Evolutionary conservation across 1,139 yeast genomes (phyloP), one percentile per base, ranked within the genome.

Genomic region (Kodamaea derodonti): DNA sequence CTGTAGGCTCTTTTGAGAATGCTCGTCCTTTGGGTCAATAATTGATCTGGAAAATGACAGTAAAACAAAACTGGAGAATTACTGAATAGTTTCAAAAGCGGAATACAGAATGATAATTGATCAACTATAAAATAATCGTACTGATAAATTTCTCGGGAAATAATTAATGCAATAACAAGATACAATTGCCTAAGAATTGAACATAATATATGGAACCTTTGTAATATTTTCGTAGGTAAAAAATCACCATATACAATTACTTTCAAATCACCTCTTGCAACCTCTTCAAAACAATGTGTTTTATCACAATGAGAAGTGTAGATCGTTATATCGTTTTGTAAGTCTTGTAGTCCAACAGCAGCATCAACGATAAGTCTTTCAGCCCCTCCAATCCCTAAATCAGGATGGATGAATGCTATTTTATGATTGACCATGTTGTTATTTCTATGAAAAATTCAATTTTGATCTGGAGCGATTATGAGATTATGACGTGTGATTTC

Each of bases 311-410:
- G 95, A 0, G 96, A 87, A 0, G 98, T 92, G 58, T 73, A 87
- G 6, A 90, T 71, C 7, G 72, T 70, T 12, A 92, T 79, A 0
- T 73, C 65, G 51, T 87, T 81, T 3, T 81, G 80, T n/a, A 68
- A 59, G 2, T 75, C 69, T 55, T 90, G 88, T 17, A 92, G 64
- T 0, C 96, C 96, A 3, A 87, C 68, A 0, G 97, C 98, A 2
- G 95, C 94, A 59, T 92, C 99, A 1, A 92, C 95, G 2, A 92
- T 90, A 17, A 94, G 69, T 40, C 99, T 68, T 57, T 92, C 99
- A 0, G 99, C 99, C 4, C 99, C 99, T 6, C 96, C 82, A 40
- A 92, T 92, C 0, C 98, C 98, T 35, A 92, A 64, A 60, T 92
- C 99, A 0, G 99, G 99, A 54, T 92, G 99, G 11, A 92, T 65